These are phyloP conservation scores for Aureobasidium sp. DNA, from an alignment of 2,329 filamentous ascomycete species.

Conservation along the genomic window DNA sequence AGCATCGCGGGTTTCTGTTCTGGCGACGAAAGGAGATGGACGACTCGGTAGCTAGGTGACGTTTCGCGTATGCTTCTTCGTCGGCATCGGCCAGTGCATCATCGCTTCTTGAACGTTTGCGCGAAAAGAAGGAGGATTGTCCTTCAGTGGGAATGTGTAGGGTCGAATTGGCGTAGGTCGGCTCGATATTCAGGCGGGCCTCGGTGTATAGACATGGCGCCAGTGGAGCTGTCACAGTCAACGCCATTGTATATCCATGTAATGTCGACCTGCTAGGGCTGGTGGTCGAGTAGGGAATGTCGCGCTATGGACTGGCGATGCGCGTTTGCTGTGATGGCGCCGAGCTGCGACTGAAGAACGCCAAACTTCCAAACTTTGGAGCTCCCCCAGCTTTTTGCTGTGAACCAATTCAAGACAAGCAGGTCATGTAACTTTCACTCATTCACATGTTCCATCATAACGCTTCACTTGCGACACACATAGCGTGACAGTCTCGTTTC, in stretches of 20 bases:
- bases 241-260: conserved; percentile 9
- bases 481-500: background rate
- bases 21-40: conserved; percentile 78
- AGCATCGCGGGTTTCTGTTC: conserved; percentile 69
- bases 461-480: background rate
- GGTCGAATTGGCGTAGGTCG: conserved; percentile 59
- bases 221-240: conserved; percentile 53
- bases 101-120: conserved; percentile 27
- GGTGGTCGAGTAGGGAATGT: background rate
- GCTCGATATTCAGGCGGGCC: conserved; percentile 76
- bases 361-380: conserved; percentile 6
- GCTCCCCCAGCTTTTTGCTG: conserved; percentile 1
- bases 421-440: background rate
- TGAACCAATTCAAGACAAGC: background rate
- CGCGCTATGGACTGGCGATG: background rate
- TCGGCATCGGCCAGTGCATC: conserved; percentile 48
- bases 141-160: conserved; percentile 54
- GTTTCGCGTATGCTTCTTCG: conserved; percentile 64
- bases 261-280: background rate
- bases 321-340: background rate
- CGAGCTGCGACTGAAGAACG: conserved; percentile 4
- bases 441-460: background rate
- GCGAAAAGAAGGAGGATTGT: conserved; percentile 30
- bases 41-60: conserved; percentile 67
- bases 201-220: conserved; percentile 73